Evolutionary conservation across 2,329 filamentous ascomycete genomes (phyloP).

Genomic region (Xylariaceae sp.): DNA sequence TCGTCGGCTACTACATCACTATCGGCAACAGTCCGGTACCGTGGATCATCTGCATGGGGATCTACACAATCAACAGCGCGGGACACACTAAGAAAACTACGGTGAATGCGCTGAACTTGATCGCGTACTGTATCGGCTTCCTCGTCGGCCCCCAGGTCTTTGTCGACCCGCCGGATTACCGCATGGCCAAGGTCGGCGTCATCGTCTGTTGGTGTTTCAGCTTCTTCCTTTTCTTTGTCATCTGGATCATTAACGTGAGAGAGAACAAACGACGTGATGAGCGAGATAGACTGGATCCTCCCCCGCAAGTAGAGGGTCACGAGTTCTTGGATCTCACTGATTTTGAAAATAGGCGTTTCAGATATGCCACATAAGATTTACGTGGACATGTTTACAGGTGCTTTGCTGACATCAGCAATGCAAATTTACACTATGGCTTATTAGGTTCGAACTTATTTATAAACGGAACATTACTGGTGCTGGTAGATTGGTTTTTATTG

Average conservation of each 20-base stretch:
- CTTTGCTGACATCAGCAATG: background rate
- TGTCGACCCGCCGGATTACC: background rate
- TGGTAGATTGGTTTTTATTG: no score
- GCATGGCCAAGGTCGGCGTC: background rate
- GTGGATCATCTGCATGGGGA: background rate
- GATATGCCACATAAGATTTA: background rate
- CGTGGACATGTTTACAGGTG: background rate
- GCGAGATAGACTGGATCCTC: background rate
- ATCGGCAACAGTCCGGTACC: background rate
- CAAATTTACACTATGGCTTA: background rate
- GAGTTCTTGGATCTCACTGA: background rate
- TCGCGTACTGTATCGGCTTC: background rate
- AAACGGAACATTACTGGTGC: no score
- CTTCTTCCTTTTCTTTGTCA: background rate
- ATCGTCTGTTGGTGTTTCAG: background rate
- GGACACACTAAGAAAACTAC: background rate
- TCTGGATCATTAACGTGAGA: background rate
- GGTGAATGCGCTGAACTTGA: background rate
- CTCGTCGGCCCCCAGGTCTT: background rate
- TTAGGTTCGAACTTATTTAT: no score
- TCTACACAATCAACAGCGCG: background rate
- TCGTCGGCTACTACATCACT: background rate
- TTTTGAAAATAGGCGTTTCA: background rate
- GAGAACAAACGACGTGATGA: background rate
- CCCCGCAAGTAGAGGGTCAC: background rate